These are phyloP conservation scores for Mucor ambiguus DNA, from an alignment of 371 early-diverging fungal genomes.

Conservation along the genomic window DNA sequence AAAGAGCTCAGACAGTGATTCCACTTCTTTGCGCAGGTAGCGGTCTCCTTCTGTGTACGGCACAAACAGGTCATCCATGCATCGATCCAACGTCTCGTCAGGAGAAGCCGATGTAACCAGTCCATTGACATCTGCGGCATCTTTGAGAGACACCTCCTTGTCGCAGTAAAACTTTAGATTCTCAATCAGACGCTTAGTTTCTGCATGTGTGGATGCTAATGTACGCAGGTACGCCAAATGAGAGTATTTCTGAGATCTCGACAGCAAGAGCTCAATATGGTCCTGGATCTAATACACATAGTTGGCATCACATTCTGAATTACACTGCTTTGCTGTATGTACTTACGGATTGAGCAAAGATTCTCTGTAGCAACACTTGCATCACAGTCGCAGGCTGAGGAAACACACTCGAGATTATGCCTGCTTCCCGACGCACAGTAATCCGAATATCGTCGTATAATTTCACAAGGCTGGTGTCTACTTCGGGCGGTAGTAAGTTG, in stretches of 20 bases:
- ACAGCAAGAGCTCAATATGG: conserved; percentile 78
- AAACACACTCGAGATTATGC: conserved; percentile 87
- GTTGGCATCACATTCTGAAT: neutral
- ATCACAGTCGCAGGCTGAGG: conserved; percentile 91
- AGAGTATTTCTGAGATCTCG: conserved; percentile 70
- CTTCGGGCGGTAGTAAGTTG: conserved; percentile 62
- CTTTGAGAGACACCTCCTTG: conserved; percentile 53
- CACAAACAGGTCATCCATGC: conserved; percentile 93
- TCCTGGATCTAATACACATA: conserved; percentile 72
- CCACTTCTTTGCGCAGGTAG: conserved; percentile 78
- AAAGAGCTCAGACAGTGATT: conserved; percentile 67
- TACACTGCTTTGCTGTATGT: neutral
- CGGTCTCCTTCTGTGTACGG: conserved; percentile 90
- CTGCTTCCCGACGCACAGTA: conserved; percentile 86
- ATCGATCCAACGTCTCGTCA: conserved; percentile 78
- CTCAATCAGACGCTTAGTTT: conserved; percentile 73
- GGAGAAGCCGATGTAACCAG: conserved; percentile 49
- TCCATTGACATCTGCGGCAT: conserved; percentile 31
- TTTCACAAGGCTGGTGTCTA: conserved; percentile 77
- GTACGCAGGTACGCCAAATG: conserved; percentile 80
- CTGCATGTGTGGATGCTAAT: conserved; percentile 75
- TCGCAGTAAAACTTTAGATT: conserved; percentile 67
- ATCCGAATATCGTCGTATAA: conserved; percentile 83
- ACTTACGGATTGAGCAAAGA: conserved; percentile 92
- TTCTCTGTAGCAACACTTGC: conserved; percentile 90